phyloP scores from a whole-genome alignment of 805 yeast genomes.

The Wickerhamomyces canadensis region DNA sequence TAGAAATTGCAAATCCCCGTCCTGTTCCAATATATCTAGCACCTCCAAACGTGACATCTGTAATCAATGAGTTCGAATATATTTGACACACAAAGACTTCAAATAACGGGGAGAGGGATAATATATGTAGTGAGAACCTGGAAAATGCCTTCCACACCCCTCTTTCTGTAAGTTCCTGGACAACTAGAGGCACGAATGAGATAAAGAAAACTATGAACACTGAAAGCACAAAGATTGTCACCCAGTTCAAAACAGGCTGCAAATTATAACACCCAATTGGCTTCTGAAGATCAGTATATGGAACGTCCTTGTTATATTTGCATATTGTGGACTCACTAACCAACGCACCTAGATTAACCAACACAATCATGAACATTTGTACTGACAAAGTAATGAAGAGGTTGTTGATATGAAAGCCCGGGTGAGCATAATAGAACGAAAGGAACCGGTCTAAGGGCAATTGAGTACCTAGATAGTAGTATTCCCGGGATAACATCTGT shows the following conservation, averaged over 20 bases:
- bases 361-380: constrained; percentile 77
- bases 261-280: constrained; percentile 87
- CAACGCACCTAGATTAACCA: constrained; percentile 76
- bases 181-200: constrained; percentile 79
- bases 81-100: constrained; percentile 95
- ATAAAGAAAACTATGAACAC: constrained; percentile 91
- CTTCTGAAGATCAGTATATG: constrained; percentile 63
- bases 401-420: constrained; percentile 93
- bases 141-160: constrained; percentile 71
- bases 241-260: constrained; percentile 86
- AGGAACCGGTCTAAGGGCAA: constrained; percentile 84
- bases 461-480: constrained; percentile 84
- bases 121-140: constrained; percentile 68
- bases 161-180: constrained; percentile 84
- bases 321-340: constrained; percentile 69
- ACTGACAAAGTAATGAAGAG: constrained; percentile 81
- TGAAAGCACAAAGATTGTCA: constrained; percentile 79
- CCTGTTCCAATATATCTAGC: constrained; percentile 92
- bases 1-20: constrained; percentile 84
- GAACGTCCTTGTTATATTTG: constrained; percentile 55
- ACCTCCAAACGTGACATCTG: constrained; percentile 83
- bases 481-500: constrained; percentile 86
- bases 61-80: constrained; percentile 71
- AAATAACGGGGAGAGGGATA: constrained; percentile 83
- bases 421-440: constrained; percentile 94